These are phyloP conservation scores for Alternaria triticimaculans DNA, from an alignment of 2,329 filamentous ascomycete genomes.

Conservation along the genomic window DNA sequence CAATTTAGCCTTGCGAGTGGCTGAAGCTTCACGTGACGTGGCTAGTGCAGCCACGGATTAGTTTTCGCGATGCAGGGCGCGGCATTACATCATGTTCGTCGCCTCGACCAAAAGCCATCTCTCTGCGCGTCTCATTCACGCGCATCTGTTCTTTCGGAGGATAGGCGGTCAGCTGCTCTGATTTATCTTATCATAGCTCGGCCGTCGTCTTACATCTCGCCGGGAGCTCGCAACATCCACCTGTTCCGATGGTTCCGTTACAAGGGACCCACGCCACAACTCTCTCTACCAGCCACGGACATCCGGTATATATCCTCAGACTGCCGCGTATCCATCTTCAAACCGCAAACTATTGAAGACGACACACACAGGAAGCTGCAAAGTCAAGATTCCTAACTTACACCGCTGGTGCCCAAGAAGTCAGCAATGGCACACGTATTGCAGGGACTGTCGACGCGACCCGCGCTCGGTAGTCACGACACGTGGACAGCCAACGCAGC, in stretches of 20 bases:
- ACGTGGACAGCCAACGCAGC: constrained; percentile 38
- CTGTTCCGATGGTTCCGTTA: constrained; percentile 14
- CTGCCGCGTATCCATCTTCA: background rate
- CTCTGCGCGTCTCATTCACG: background rate
- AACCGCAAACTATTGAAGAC: background rate
- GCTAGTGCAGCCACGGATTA: background rate
- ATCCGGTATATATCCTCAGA: constrained; percentile 1
- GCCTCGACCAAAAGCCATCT: background rate
- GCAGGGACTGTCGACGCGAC: constrained; percentile 33
- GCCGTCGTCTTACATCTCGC: background rate
- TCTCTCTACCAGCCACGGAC: constrained; percentile 10
- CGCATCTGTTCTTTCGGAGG: constrained; percentile 16
- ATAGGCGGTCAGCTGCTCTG: constrained; percentile 10
- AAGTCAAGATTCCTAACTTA: constrained; percentile 15
- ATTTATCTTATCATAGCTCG: background rate
- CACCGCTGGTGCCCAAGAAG: constrained; percentile 21
- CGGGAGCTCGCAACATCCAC: background rate
- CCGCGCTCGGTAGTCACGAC: constrained; percentile 23
- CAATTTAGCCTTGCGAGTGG: background rate
- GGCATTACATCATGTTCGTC: constrained; percentile 8
- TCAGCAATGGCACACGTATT: constrained; percentile 38
- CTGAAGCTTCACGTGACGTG: constrained; percentile 4
- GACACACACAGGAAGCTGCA: constrained; percentile 7
- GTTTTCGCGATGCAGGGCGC: background rate
- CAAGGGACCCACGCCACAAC: constrained; percentile 21